These are phyloP conservation scores for Pythium guiyangense DNA, from an alignment of 352 stramenopile genomes.

Conservation along the genomic window DNA sequence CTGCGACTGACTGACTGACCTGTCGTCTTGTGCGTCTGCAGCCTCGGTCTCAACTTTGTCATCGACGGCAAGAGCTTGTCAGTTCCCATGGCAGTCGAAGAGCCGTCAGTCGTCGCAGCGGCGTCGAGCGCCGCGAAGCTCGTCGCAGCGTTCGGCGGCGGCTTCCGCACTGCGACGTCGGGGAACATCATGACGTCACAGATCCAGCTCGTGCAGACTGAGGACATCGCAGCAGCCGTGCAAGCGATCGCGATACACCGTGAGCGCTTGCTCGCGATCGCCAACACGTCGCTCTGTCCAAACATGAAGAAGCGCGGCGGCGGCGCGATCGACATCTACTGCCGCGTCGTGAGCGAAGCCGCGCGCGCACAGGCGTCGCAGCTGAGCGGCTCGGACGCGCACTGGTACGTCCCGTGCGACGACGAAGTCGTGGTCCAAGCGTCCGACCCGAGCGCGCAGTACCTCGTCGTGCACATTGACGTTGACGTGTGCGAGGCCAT, in stretches of 20 bases:
- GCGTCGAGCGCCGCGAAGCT: slow-evolving; percentile 83
- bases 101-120: slow-evolving; percentile 80
- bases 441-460: slow-evolving; percentile 25
- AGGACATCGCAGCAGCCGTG: slow-evolving; percentile 53
- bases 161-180: slow-evolving; percentile 68
- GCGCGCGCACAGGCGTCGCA: slow-evolving; percentile 17
- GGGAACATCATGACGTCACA: slow-evolving; percentile 88
- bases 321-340: slow-evolving; percentile 78
- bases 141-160: slow-evolving; percentile 59
- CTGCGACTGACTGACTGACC: background rate
- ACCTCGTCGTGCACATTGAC: slow-evolving; percentile 82
- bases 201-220: slow-evolving; percentile 74
- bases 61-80: slow-evolving; percentile 76
- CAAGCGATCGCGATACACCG: slow-evolving; percentile 45
- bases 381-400: slow-evolving; percentile 9
- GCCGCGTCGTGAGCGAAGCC: slow-evolving; percentile 61
- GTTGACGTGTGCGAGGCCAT: slow-evolving; percentile 89
- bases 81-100: slow-evolving; percentile 85
- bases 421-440: slow-evolving; percentile 50
- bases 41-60: slow-evolving; percentile 82
- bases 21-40: slow-evolving; percentile 4
- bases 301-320: slow-evolving; percentile 86
- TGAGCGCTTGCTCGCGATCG: slow-evolving; percentile 54
- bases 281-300: slow-evolving; percentile 72
- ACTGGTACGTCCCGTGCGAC: slow-evolving; percentile 58